Evolutionary conservation across 495 filamentous ascomycete species (phyloP).

Genomic region (Annulohypoxylon nitens): DNA sequence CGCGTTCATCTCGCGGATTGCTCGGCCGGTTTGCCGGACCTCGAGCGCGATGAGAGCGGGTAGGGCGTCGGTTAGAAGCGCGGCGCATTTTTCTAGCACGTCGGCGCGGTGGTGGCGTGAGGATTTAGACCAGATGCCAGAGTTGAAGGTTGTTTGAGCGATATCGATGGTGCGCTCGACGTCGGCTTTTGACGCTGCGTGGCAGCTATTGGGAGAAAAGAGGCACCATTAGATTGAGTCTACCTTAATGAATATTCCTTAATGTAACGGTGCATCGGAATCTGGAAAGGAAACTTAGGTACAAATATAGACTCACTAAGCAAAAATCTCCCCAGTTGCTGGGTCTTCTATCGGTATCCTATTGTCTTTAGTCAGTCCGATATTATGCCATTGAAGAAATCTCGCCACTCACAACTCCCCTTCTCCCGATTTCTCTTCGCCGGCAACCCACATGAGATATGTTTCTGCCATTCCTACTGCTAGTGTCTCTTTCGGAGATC

Average conservation of each 20-base stretch:
- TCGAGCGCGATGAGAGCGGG: slow-evolving; percentile 68
- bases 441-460: slow-evolving; percentile 52
- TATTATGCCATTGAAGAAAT: background rate
- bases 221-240: background rate
- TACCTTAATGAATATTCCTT: background rate
- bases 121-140: slow-evolving; percentile 70
- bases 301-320: slow-evolving; percentile 44
- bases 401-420: slow-evolving; percentile 45
- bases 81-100: slow-evolving; percentile 69
- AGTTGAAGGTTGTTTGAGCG: slow-evolving; percentile 63
- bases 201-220: slow-evolving; percentile 55
- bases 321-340: slow-evolving; percentile 54
- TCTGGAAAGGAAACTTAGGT: background rate
- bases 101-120: slow-evolving; percentile 66
- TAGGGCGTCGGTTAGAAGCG: slow-evolving; percentile 62
- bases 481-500: background rate
- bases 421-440: slow-evolving; percentile 43
- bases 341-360: slow-evolving; percentile 57
- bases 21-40: slow-evolving; percentile 72
- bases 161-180: slow-evolving; percentile 60
- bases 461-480: slow-evolving; percentile 32
- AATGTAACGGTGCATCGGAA: background rate
- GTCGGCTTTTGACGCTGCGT: slow-evolving; percentile 64
- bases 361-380: background rate
- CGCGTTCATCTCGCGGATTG: slow-evolving; percentile 73